Evolutionary conservation across 768 basidiomycete genomes (phyloP).

Genomic region (Hygrophorus russula): DNA sequence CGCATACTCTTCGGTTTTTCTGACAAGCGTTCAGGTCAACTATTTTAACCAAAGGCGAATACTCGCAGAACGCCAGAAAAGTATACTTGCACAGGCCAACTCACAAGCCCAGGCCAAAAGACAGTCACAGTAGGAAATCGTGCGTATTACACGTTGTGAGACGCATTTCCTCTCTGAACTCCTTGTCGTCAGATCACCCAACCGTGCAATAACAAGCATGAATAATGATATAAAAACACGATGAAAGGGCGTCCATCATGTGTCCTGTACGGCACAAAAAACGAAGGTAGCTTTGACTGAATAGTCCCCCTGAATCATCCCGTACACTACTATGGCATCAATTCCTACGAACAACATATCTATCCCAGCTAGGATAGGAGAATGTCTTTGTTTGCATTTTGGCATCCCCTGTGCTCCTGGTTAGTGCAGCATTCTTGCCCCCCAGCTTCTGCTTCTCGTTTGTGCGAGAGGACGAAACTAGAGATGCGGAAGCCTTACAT

Average conservation of each 20-base stretch:
- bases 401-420: constrained; percentile 16
- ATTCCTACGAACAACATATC: constrained; percentile 40
- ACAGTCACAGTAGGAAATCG: background rate
- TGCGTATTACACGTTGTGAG: background rate
- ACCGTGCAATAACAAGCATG: too few relatives aligned
- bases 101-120: background rate
- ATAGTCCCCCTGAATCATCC: too few relatives aligned
- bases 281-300: too few relatives aligned
- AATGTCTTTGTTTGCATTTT: constrained; percentile 31
- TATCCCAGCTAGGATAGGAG: constrained; percentile 54
- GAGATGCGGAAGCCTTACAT: background rate
- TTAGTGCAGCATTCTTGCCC: constrained; percentile 14
- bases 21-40: constrained; percentile 49
- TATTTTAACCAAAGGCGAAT: constrained; percentile 91
- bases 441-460: constrained; percentile 11
- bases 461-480: constrained; percentile 7
- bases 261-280: too few relatives aligned
- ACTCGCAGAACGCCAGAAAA: constrained; percentile 70
- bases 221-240: too few relatives aligned
- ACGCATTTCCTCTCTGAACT: too few relatives aligned
- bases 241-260: too few relatives aligned
- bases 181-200: too few relatives aligned
- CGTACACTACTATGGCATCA: background rate
- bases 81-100: constrained; percentile 27
- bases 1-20: background rate